These are phyloP conservation scores for Ophiognomonia clavigignenti-juglandacearum DNA, from an alignment of 2,329 filamentous ascomycete genomes.

Conservation along the genomic window DNA sequence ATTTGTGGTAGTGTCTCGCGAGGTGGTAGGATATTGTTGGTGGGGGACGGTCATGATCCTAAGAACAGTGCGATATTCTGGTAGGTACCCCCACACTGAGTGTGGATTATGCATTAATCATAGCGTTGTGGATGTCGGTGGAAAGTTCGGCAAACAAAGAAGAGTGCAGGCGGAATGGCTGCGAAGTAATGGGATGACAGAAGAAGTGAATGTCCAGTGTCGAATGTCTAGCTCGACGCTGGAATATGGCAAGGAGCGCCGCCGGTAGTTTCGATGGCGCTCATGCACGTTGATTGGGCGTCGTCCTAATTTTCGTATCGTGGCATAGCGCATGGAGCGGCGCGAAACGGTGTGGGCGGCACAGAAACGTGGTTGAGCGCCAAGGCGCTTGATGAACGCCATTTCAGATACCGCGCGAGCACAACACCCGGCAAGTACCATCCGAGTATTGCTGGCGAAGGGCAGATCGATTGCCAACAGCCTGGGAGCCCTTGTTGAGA, in stretches of 20 bases:
- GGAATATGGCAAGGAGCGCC: neutral
- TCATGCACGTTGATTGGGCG: neutral
- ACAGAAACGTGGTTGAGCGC: too few relatives aligned
- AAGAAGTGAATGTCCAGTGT: neutral
- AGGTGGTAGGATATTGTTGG: constrained; percentile 10
- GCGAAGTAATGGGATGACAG: neutral
- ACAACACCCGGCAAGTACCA: neutral
- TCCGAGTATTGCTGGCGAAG: neutral
- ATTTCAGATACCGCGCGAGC: too few relatives aligned
- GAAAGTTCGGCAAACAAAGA: too few relatives aligned
- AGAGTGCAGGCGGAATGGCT: neutral
- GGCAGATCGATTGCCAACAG: neutral
- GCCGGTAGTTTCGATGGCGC: neutral
- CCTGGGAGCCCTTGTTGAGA: neutral
- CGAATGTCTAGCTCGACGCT: neutral
- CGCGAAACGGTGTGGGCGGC: too few relatives aligned
- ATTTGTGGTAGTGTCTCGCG: constrained; percentile 8
- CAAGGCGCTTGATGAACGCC: too few relatives aligned
- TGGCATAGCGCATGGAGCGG: too few relatives aligned
- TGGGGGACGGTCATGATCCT: constrained; percentile 8
- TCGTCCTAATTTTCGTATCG: too few relatives aligned
- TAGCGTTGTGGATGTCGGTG: too few relatives aligned
- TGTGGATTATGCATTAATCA: constrained; percentile 16
- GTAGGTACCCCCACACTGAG: neutral
- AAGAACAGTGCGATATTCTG: neutral